Evolutionary conservation across 306 rosid species (phyloP).

Genomic region (Inga laurina): DNA sequence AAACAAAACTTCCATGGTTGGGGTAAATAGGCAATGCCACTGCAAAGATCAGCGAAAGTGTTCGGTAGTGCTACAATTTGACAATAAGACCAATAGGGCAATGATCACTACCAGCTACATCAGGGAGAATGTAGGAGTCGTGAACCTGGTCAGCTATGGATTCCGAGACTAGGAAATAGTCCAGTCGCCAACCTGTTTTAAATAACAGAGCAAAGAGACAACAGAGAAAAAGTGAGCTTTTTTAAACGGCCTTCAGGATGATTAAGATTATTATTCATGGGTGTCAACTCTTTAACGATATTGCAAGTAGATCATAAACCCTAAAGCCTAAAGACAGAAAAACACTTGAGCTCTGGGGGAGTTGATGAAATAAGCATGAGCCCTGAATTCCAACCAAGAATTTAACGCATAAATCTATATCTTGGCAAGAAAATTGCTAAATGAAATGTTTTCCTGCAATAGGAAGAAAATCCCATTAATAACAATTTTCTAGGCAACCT

Average conservation of each 20-base stretch:
- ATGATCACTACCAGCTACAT: slow-evolving; percentile 87
- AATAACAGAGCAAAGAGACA: slow-evolving; percentile 30
- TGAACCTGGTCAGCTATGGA: slow-evolving; percentile 75
- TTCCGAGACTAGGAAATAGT: slow-evolving; percentile 91
- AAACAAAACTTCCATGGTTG: neutral
- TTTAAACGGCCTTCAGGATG: neutral
- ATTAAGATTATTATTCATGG: neutral
- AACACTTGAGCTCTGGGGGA: neutral
- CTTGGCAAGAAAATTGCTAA: neutral
- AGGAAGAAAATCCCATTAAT: neutral
- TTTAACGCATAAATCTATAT: neutral
- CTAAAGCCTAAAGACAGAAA: neutral
- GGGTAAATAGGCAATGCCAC: neutral
- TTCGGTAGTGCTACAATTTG: slow-evolving; percentile 45
- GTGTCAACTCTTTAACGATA: neutral
- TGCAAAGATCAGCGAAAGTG: slow-evolving; percentile 5
- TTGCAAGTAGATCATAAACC: neutral
- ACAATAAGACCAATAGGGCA: slow-evolving; percentile 82
- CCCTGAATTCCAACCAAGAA: neutral
- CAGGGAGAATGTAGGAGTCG: slow-evolving; percentile 88
- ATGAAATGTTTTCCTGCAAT: neutral
- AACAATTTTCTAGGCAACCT: slow-evolving; percentile 13
- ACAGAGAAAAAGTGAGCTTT: slow-evolving; percentile 13
- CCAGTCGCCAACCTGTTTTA: slow-evolving; percentile 92
- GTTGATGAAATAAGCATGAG: neutral